Percentiles rank a stretch among this genome's conserved stretches.
Evolutionary conservation across 192 early-diverging fungal species (phyloP).

Genomic region (Tieghemiomyces parasiticus): DNA sequence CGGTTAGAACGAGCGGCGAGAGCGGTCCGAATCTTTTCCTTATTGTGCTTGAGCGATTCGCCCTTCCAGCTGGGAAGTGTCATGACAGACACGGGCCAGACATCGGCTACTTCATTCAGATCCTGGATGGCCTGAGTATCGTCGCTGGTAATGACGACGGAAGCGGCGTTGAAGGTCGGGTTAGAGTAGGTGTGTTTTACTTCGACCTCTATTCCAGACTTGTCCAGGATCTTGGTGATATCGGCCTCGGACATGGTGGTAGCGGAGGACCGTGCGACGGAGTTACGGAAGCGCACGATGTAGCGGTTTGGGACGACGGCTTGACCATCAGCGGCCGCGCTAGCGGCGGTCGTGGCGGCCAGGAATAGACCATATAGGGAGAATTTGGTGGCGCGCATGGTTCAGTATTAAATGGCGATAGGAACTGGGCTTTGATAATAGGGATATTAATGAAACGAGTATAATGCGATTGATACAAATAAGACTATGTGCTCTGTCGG

Average conservation of each 20-base stretch:
- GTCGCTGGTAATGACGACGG: constrained; percentile 7
- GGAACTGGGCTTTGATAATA: too few species aligned
- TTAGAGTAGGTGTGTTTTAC: constrained; percentile 12
- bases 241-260: constrained; percentile 8
- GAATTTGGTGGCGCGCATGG: not conserved
- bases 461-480: too few species aligned
- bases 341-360: too few species aligned
- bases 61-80: not conserved
- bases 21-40: too few species aligned
- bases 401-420: too few species aligned
- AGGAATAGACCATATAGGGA: not conserved
- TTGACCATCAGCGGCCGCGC: not conserved
- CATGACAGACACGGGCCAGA: constrained; percentile 5
- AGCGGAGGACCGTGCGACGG: not conserved
- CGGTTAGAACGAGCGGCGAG: too few species aligned
- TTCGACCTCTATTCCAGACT: not conserved
- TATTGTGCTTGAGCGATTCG: too few species aligned
- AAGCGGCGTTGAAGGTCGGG: constrained; percentile 11
- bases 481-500: too few species aligned
- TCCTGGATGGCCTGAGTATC: not conserved
- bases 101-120: not conserved
- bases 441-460: too few species aligned
- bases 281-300: not conserved
- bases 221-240: not conserved
- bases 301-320: not conserved